A percentile compares a stretch with the other conserved stretches of the same genome.
Evolutionary conservation across 768 basidiomycete genomes (phyloP).

Genomic region (Collybiopsis luxurians): DNA sequence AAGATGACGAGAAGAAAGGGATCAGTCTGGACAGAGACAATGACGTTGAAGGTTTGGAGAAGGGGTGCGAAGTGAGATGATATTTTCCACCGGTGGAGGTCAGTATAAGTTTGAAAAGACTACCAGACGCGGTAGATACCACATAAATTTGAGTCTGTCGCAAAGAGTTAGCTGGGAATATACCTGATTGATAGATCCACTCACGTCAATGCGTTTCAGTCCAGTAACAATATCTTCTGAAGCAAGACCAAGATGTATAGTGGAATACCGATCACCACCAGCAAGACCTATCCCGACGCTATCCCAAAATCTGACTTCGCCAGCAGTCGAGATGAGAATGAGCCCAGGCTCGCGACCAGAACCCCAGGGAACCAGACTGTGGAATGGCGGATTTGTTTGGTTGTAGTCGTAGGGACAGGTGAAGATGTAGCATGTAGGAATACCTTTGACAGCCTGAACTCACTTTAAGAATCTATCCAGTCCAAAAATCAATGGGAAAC

Average conservation of each 20-base stretch:
- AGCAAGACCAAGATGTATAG: constrained; percentile 45
- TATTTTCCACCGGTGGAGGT: constrained; percentile 70
- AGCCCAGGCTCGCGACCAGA: constrained; percentile 81
- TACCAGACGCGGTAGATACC: constrained; percentile 64
- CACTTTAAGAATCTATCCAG: background rate
- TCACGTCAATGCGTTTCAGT: constrained; percentile 62
- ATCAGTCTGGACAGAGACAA: constrained; percentile 42
- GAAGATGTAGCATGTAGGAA: constrained; percentile 83
- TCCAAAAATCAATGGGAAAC: background rate
- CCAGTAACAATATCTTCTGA: constrained; percentile 62
- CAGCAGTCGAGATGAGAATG: constrained; percentile 68
- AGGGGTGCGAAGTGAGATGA: constrained; percentile 55
- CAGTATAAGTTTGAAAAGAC: constrained; percentile 60
- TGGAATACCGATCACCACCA: constrained; percentile 67
- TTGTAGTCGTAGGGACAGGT: constrained; percentile 55
- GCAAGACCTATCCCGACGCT: constrained; percentile 81
- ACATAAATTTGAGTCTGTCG: constrained; percentile 63
- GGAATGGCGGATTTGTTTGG: constrained; percentile 42
- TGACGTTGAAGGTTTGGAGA: constrained; percentile 51
- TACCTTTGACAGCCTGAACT: constrained; percentile 57
- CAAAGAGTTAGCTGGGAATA: background rate
- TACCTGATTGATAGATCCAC: constrained; percentile 19
- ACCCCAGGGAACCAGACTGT: constrained; percentile 68
- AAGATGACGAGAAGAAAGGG: constrained; percentile 41
- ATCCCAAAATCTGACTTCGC: constrained; percentile 85